Base-by-base conservation (phyloP, 2,329 filamentous ascomycete species). In the Aspergillus piperis region DNA sequence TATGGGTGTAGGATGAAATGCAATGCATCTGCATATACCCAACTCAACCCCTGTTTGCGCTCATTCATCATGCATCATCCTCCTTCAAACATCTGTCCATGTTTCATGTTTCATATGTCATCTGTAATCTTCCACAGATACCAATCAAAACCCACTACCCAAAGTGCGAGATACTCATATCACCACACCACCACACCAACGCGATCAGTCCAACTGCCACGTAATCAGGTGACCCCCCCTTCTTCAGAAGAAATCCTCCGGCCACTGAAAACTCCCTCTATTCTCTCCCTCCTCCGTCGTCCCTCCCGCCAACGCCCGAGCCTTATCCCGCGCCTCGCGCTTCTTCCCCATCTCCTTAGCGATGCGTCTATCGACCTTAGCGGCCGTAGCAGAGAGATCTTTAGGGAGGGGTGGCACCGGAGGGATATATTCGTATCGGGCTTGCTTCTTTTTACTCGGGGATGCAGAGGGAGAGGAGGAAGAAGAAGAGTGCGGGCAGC, bases 241-340 rank as follows among this genome's bases (percentile, higher is more conserved):
- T 27, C 39, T 6, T 75, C 63, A 80, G 59, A 80, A 80, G 8
- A 78, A 71, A 61, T 79, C 78, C 8, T 78, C 77, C 5, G 77
- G 77, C 79, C 78, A 81, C 21, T 73, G 70, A 57, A 78, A 80
- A n/a, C 68, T 65, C 42, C 25, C 59, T 57, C 13, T 53, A 44
- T 42, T 25, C 5, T 47, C 48, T 1, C 15, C 38, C 10, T 5
- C 17, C 32, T 39, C 42, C 5, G n/a, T n/a, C 13, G 11, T 23
- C 25, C 19, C 30, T 10, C 44, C 44, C 15, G 39, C 47, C 52
- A 51, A 63, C 50, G 11, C 61, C 51, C 57, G 47, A 17, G 42
- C 38, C 25, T 41, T 56, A 23, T 39, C 54, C 3, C 56, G 47
- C 25, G 47, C 54, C 53, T 50, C 62, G 23, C 58, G 57, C 48